Percentiles rank a stretch among this genome's conserved stretches.
Evolutionary conservation across 106 monocot genomes (phyloP).

Genomic region (Hemerocallis citrina): DNA sequence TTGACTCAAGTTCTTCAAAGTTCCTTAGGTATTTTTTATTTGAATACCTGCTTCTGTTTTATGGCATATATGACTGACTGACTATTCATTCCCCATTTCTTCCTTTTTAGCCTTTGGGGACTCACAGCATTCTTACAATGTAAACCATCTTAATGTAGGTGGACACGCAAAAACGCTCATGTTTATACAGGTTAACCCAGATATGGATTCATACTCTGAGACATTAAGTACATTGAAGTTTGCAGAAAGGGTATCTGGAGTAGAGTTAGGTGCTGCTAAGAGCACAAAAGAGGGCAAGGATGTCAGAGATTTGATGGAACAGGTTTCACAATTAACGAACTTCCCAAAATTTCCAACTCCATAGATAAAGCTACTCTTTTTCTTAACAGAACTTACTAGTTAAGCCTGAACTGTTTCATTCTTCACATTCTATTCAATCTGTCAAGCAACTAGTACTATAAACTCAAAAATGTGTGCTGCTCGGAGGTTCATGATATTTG

Average conservation of each 20-base stretch:
- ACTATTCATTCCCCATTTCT: background rate
- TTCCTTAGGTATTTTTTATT: constrained; percentile 58
- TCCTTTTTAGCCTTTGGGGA: too few relatives aligned
- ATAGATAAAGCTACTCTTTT: too few relatives aligned
- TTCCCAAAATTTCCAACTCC: too few relatives aligned
- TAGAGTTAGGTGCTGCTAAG: constrained; percentile 88
- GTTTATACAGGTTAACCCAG: constrained; percentile 98
- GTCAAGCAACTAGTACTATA: too few relatives aligned
- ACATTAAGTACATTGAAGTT: constrained; percentile 91
- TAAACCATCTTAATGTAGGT: constrained; percentile 35
- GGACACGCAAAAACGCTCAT: constrained; percentile 98
- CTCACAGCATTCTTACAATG: background rate
- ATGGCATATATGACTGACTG: background rate
- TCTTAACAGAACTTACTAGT: too few relatives aligned
- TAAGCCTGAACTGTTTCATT: too few relatives aligned
- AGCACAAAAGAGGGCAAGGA: constrained; percentile 96
- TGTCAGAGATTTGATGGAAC: constrained; percentile 83
- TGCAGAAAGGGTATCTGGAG: constrained; percentile 97
- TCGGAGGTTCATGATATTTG: too few relatives aligned
- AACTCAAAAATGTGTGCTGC: too few relatives aligned
- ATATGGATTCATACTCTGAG: constrained; percentile 78
- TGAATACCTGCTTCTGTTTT: background rate
- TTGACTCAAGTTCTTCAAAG: constrained; percentile 97
- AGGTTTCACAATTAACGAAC: too few relatives aligned
- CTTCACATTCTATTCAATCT: too few relatives aligned